Conservation (phyloP, 352 stramenopile genomes). For the Globisporangium emineosum region DNA sequence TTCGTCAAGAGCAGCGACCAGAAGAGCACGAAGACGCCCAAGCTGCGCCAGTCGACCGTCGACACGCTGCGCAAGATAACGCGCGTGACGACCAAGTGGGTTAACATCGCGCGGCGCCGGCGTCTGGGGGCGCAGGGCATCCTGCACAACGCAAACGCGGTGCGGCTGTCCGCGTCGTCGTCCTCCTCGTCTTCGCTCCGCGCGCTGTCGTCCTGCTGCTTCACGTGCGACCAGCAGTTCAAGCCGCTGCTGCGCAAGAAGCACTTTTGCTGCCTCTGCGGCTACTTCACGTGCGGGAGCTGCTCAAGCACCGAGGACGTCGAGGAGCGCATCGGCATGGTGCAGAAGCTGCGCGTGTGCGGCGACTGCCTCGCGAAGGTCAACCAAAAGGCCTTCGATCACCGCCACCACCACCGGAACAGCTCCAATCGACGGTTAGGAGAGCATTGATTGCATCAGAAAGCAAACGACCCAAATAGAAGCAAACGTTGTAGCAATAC, state of each 20-base stretch:
- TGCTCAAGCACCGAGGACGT: constrained; percentile 40
- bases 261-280: constrained; percentile 43
- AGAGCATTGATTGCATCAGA: neutral
- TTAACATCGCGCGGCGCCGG: constrained; percentile 20
- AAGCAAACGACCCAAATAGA: constrained; percentile 8
- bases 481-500: neutral
- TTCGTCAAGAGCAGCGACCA: neutral
- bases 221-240: constrained; percentile 19
- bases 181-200: constrained; percentile 11
- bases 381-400: constrained; percentile 6
- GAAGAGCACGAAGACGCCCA: neutral
- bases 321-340: constrained; percentile 40
- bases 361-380: constrained; percentile 35
- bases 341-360: constrained; percentile 35
- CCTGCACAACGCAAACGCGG: constrained; percentile 6
- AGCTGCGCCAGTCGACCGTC: constrained; percentile 9
- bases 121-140: constrained; percentile 18
- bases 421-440: too few species aligned
- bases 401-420: neutral
- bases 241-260: constrained; percentile 21
- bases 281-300: constrained; percentile 30
- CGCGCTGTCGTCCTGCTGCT: constrained; percentile 17
- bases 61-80: constrained; percentile 19
- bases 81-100: constrained; percentile 16
- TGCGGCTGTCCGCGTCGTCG: constrained; percentile 5